Percentiles rank a stretch among this genome's conserved stretches.
Evolutionary conservation across 768 basidiomycete species (phyloP).

Genomic region (Holtermannia corniformis): DNA sequence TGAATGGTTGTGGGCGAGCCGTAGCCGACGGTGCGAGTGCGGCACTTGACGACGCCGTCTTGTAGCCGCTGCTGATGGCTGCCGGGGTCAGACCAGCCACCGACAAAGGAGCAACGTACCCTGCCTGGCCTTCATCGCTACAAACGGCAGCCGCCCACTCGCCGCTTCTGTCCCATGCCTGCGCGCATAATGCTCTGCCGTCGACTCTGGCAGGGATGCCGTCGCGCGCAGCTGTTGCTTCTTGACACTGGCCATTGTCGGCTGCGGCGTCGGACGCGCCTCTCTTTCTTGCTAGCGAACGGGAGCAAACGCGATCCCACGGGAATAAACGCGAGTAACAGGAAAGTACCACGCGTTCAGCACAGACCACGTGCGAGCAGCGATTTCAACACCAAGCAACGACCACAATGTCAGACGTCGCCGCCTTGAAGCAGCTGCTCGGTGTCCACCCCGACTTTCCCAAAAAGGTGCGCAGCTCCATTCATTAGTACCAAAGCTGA

Average conservation of each 20-base stretch:
- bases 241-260: background rate
- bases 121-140: background rate
- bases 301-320: no score
- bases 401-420: conserved; percentile 60
- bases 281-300: no score
- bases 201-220: background rate
- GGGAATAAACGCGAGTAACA: no score
- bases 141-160: background rate
- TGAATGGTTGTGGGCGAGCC: background rate
- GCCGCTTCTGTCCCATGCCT: background rate
- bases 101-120: background rate
- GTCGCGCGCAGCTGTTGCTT: background rate
- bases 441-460: conserved; percentile 58
- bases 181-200: background rate
- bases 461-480: conserved; percentile 57
- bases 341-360: no score
- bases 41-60: background rate
- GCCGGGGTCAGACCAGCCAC: background rate
- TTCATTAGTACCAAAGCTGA: background rate
- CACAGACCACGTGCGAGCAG: no score
- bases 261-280: no score
- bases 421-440: conserved; percentile 47
- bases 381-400: background rate
- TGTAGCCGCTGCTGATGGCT: background rate
- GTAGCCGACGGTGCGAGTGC: background rate